Conservation (phyloP, 257 asterid genomes). For the Striga asiatica region DNA sequence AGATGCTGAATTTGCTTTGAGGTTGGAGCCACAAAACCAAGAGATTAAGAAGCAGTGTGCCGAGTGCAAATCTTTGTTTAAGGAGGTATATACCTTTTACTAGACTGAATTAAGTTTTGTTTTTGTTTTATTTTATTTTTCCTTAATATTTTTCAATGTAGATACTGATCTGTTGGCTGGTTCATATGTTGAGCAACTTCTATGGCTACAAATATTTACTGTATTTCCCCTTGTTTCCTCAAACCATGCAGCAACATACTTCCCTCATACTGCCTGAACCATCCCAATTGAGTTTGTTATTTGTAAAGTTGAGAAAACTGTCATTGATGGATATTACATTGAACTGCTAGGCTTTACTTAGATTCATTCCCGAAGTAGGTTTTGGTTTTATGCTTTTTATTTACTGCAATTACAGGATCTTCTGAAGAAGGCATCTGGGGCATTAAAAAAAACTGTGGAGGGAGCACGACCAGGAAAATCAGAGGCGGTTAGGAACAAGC, state of each 20-base stretch:
- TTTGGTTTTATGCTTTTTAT: conserved; percentile 5
- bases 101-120: conserved; percentile 5
- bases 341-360: not conserved
- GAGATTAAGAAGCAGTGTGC: conserved; percentile 82
- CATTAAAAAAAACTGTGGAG: conserved; percentile 26
- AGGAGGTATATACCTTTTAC: conserved; percentile 41
- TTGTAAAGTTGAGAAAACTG: conserved; percentile 6
- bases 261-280: not conserved
- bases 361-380: conserved; percentile 12
- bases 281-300: not conserved
- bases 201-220: not conserved
- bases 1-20: conserved; percentile 89
- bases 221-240: not conserved
- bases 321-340: conserved; percentile 2
- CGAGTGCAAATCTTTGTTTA: conserved; percentile 61
- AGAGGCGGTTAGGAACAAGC: conserved; percentile 26
- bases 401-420: conserved; percentile 38
- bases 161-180: not conserved
- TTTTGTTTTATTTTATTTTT: conserved; percentile 2
- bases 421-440: conserved; percentile 56
- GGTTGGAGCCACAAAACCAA: conserved; percentile 85
- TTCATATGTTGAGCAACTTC: not conserved
- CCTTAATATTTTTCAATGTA: not conserved
- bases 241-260: not conserved
- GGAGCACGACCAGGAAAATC: conserved; percentile 29